Conservation (phyloP, 805 yeast genomes). For the Priceomyces melissophilus region DNA sequence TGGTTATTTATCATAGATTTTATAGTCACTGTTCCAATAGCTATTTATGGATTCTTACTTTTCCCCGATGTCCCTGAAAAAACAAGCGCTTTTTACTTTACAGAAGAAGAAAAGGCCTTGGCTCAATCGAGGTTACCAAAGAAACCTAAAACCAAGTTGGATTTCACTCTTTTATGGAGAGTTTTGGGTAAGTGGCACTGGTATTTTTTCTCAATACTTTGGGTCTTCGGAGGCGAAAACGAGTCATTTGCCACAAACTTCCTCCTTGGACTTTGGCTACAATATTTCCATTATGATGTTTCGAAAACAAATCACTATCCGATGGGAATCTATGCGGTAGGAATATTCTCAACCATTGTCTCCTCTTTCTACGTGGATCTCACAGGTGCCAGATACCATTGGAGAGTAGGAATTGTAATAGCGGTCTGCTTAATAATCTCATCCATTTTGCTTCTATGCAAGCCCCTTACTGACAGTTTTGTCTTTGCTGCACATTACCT, state of each 20-base stretch:
- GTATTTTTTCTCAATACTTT: conserved; percentile 33
- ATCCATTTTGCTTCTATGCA: conserved; percentile 43
- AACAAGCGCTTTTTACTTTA: conserved; percentile 16
- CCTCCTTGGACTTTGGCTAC: conserved; percentile 31
- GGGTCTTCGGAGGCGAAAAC: conserved; percentile 37
- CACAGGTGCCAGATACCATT: conserved; percentile 40
- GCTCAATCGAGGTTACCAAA: conserved; percentile 39
- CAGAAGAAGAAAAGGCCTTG: conserved; percentile 21
- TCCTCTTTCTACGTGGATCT: conserved; percentile 28
- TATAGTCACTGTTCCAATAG: conserved; percentile 54
- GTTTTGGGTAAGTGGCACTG: conserved; percentile 38
- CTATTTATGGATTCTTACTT: conserved; percentile 51
- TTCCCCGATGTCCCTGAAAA: conserved; percentile 59
- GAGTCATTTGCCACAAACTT: conserved; percentile 34
- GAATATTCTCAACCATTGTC: conserved; percentile 25
- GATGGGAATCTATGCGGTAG: conserved; percentile 37
- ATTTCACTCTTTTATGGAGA: conserved; percentile 38
- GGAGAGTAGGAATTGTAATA: conserved; percentile 48
- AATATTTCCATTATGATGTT: conserved; percentile 24
- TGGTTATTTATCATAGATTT: conserved; percentile 69
- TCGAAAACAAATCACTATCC: conserved; percentile 33
- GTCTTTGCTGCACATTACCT: conserved; percentile 56
- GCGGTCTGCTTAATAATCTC: conserved; percentile 41
- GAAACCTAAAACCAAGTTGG: conserved; percentile 20
- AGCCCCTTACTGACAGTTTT: conserved; percentile 32